Conservation (phyloP, 208 protist genomes). For the Tetramitus jugosus region DNA sequence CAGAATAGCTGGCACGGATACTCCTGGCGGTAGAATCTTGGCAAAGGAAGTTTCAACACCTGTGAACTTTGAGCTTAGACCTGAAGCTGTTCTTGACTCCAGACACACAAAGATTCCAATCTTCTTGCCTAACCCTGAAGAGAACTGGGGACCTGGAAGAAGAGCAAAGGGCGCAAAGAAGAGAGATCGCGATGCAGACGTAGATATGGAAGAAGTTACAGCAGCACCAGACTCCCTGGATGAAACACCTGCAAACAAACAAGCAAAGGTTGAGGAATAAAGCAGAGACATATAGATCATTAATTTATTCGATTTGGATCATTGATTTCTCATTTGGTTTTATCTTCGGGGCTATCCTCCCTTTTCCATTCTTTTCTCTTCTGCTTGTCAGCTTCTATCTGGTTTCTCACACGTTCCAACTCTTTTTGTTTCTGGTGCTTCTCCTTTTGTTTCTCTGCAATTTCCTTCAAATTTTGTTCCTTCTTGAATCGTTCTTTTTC, state of each 20-base stretch:
- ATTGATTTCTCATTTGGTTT: too few relatives aligned
- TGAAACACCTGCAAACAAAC: too few relatives aligned
- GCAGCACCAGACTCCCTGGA: too few relatives aligned
- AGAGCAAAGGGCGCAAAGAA: conserved; percentile 1
- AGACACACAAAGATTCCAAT: background rate
- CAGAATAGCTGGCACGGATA: background rate
- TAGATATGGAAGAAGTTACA: too few relatives aligned
- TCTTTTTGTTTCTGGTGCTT: background rate
- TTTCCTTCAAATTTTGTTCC: background rate
- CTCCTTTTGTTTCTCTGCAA: background rate
- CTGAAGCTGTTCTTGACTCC: background rate
- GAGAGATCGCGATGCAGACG: too few relatives aligned
- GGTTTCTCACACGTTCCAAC: background rate
- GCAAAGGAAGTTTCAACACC: background rate
- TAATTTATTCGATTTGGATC: too few relatives aligned
- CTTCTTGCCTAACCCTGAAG: conserved; percentile 26
- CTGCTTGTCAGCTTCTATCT: background rate
- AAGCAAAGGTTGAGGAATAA: too few relatives aligned
- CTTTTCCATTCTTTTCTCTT: background rate
- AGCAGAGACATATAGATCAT: too few relatives aligned
- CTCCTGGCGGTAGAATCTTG: background rate
- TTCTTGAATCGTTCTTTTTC: background rate
- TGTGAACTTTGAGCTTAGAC: background rate
- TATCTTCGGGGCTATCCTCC: too few relatives aligned
- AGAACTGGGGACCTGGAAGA: conserved; percentile 29